Conservation (phyloP, 2,329 filamentous ascomycete species). For the Colletotrichum phormii region DNA sequence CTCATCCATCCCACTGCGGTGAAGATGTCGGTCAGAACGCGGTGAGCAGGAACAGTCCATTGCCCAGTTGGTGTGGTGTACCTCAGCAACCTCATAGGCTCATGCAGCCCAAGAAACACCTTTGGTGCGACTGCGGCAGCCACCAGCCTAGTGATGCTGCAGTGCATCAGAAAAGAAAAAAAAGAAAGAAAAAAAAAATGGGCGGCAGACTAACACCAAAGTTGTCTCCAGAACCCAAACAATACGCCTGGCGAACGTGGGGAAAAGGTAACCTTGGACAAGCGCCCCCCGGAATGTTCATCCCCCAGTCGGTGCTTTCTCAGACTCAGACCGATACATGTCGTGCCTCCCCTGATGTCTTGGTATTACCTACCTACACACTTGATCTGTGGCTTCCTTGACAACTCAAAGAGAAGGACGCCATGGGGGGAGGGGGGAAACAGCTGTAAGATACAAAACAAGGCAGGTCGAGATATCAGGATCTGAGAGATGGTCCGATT, state of each 20-base stretch:
- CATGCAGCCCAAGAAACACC: neutral
- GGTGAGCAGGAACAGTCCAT: neutral
- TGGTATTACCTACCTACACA: neutral
- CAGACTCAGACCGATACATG: neutral
- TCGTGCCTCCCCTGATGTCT: neutral
- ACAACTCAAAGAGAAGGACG: neutral
- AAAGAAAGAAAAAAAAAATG: neutral
- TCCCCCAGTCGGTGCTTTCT: too few species aligned
- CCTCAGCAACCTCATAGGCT: neutral
- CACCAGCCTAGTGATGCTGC: neutral
- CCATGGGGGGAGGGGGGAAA: neutral
- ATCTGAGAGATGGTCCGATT: neutral
- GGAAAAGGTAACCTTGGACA: neutral
- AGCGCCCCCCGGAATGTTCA: neutral
- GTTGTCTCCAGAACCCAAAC: neutral
- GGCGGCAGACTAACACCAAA: constrained; percentile 10
- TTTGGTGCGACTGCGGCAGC: constrained; percentile 2
- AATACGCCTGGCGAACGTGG: neutral
- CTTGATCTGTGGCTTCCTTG: too few species aligned
- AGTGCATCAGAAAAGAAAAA: too few species aligned
- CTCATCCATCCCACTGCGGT: neutral
- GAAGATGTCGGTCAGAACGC: neutral
- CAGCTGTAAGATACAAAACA: neutral
- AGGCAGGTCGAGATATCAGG: neutral
- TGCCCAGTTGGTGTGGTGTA: neutral